Conservation (phyloP, 2,329 filamentous ascomycete genomes). For the Botryotinia calthae region DNA sequence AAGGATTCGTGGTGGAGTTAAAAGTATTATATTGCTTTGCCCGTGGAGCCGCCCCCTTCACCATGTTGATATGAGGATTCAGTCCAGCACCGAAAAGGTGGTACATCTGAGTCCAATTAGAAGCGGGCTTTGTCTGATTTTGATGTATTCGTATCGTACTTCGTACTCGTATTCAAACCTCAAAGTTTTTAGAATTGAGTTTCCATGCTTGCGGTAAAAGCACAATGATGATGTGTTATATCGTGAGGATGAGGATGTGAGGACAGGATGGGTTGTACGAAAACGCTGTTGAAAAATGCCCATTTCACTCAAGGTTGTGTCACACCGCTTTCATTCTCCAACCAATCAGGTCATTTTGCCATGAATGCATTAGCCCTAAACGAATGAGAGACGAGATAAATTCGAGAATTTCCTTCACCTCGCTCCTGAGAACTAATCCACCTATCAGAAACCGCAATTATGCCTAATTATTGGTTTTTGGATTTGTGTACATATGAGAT, state of each 20-base stretch:
- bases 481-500: neutral
- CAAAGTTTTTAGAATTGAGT: neutral
- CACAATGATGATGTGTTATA: neutral
- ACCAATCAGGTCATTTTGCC: neutral
- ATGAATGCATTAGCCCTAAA: neutral
- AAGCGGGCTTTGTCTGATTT: neutral
- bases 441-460: neutral
- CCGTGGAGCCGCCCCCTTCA: neutral
- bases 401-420: neutral
- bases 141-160: neutral
- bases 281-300: neutral
- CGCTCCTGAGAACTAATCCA: neutral
- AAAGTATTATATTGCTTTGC: neutral
- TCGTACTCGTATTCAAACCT: neutral
- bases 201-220: neutral
- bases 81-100: neutral
- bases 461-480: neutral
- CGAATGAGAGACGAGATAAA: neutral
- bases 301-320: neutral
- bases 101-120: neutral
- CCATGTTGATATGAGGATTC: neutral
- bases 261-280: neutral
- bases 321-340: neutral
- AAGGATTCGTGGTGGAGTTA: constrained; percentile 2
- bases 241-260: neutral